Percentiles rank a stretch among this genome's conserved stretches.
These are phyloP conservation scores for Acacia concinna DNA, from an alignment of 331 rosid genomes.

Conservation along the genomic window DNA sequence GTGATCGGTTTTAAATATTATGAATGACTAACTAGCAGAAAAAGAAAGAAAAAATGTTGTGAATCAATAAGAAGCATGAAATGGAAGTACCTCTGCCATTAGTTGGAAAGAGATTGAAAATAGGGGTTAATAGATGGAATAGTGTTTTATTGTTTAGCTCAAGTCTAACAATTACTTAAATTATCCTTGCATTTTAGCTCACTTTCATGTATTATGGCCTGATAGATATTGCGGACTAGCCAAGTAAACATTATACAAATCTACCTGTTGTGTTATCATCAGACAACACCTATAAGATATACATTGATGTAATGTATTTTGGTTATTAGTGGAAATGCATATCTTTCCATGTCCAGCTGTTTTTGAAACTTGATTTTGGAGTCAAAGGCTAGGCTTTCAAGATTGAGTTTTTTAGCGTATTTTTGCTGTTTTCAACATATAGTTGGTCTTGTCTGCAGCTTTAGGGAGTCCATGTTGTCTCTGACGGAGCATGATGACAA, in stretches of 20 bases:
- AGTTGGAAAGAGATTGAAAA: neutral
- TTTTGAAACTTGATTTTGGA: conserved; percentile 17
- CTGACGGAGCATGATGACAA: conserved; percentile 95
- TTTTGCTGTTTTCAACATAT: conserved; percentile 21
- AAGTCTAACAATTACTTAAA: neutral
- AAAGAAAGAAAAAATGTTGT: neutral
- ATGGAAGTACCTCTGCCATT: neutral
- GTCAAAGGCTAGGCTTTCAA: conserved; percentile 16
- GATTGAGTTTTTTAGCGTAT: conserved; percentile 9
- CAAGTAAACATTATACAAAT: neutral
- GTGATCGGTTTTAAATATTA: neutral
- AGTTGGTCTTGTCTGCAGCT: conserved; percentile 59
- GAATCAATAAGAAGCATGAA: neutral
- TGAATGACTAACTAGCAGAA: neutral
- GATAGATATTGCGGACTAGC: neutral
- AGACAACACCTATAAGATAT: neutral
- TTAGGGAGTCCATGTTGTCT: conserved; percentile 81
- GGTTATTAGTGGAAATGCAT: neutral
- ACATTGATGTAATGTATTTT: conserved; percentile 1
- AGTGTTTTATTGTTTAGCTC: neutral
- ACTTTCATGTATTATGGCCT: neutral
- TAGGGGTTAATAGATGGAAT: neutral
- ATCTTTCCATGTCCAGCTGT: conserved; percentile 14
- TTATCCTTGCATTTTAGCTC: neutral
- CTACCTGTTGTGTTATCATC: neutral